Evolutionary conservation across 306 rosid genomes (phyloP), one percentile per base, ranked within the genome.

Genomic region (Aeschynomene evenia): DNA sequence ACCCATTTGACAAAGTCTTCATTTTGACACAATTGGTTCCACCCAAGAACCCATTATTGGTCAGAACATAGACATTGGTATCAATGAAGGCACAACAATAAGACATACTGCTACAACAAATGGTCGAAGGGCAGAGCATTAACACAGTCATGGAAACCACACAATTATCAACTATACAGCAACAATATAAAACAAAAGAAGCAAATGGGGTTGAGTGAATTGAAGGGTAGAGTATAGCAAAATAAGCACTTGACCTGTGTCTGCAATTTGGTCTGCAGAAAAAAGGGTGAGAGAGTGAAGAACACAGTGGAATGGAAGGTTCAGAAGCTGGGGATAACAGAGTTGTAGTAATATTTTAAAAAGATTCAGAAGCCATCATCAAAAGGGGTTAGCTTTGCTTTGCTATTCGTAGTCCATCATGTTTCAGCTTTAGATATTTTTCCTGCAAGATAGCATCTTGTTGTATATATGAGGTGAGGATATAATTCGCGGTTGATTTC

Each of bases 121-220:
- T 73, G 74, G 70, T 82, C 53, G 91, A 76, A 45, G 89, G 81
- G 55, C 82, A 80, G 22, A 78, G 78, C 42, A 86, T 53, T 74
- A 78, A 53, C 50, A 74, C 59, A n/a, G 87, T 79, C 95, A 87
- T 89, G 63, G 63, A 83, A 74, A 61, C 13, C 9, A 54, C 37
- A 37, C 14, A 37, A 37, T 37, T 37, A 37, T 37, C 43, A n/a
- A n/a, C 31, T 28, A 28, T 4, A 6, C 31, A 28, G 26, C 33
- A 21, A 13, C 37, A 34, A 4, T 19, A 6, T 24, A 31, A 21
- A 54, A 52, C 63, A 34, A 83, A 43, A 18, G 64, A 45, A 45
- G 9, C 21, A 4, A 45, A 45, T 5, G 19, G 51, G 19, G 21
- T 29, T n/a, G 63, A 29, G 6, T 4, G 21, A 45, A 45, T 45